Base-by-base conservation (phyloP, 108 stramenopile genomes). In the Nitzschia sp. region DNA sequence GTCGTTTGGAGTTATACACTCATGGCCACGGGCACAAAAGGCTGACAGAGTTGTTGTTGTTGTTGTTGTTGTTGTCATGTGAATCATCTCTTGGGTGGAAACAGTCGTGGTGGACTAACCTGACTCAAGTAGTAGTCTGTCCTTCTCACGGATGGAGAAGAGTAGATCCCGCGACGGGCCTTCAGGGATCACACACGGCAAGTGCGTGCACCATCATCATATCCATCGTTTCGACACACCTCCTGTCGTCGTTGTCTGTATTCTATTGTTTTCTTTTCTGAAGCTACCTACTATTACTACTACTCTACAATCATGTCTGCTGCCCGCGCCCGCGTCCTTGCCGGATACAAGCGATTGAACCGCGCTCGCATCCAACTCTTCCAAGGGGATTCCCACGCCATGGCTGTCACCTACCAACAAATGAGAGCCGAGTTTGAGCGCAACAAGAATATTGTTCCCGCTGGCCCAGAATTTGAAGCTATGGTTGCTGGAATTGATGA, bases 401-500 rank as follows among this genome's bases (percentile, higher is more conserved):
- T 91, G 63, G 38, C 53, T 51, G 88, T 89, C 70, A 81, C 89
- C 11, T 64, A 83, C 11, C 39, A 77, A 21, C 89, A 87, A 53
- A 86, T 93, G 24, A 83, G 88, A 5, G 58, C 76, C 2, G 83
- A 93, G 64, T 89, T 91, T 68, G 73, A 76, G 12, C 82, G 80
- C 50, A 83, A 91, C 60, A 70, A 60, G 37, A 51, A 41, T 29
- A 79, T 77, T 53, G 48, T 77, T n/a, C 72, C 80, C 7, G 73
- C 79, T 10, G 85, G 83, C 60, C 78, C 74, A 10, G 86, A 79
- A 20, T 81, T 87, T 44, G 88, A 87, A 61, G 83, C 66, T 53
- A 55, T 89, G 46, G 40, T 94, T 39, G 50, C 69, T n/a, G 90
- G 90, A 76, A 79, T 89, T 52, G 92, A 93, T 63, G 92, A 93